A percentile compares a stretch with the other conserved stretches of the same genome.
phyloP scores from a whole-genome alignment of 106 monocot species.

The Dendrobium officinale region DNA sequence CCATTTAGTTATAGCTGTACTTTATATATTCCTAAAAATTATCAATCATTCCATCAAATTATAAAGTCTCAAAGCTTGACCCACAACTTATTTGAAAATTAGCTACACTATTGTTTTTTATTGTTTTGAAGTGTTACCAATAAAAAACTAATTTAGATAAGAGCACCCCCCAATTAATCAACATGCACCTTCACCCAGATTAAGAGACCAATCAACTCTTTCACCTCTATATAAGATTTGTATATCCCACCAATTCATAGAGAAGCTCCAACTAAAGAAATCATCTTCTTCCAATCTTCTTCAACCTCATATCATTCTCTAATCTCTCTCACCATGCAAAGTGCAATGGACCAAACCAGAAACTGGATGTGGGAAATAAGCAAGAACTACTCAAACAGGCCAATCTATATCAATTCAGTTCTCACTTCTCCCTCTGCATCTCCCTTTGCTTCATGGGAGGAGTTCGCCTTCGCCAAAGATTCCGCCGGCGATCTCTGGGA shows the following conservation, averaged over 20 bases:
- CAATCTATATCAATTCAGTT: not conserved
- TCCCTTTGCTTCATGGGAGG: not conserved
- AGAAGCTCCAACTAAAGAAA: too few relatives aligned
- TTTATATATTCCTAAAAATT: not conserved
- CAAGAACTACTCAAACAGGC: not conserved
- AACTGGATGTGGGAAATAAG: not conserved
- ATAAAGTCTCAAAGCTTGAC: not conserved
- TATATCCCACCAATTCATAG: too few relatives aligned
- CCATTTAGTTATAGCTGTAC: too few relatives aligned
- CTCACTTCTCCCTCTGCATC: not conserved
- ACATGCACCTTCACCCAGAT: not conserved
- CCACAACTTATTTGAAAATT: not conserved
- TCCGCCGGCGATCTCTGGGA: not conserved
- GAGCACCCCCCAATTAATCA: too few relatives aligned
- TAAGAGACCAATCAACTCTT: not conserved
- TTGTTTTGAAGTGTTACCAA: not conserved
- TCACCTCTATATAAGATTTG: not conserved
- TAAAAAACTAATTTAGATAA: too few relatives aligned
- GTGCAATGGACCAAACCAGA: not conserved
- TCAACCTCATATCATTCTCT: not conserved
- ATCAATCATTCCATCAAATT: not conserved
- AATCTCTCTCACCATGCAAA: not conserved
- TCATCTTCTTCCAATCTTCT: not conserved
- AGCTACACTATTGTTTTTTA: not conserved
- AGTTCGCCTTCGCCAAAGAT: not conserved